Base-by-base conservation (phyloP, 176 grass and related monocot genomes). In the Oryza glumipatula region DNA sequence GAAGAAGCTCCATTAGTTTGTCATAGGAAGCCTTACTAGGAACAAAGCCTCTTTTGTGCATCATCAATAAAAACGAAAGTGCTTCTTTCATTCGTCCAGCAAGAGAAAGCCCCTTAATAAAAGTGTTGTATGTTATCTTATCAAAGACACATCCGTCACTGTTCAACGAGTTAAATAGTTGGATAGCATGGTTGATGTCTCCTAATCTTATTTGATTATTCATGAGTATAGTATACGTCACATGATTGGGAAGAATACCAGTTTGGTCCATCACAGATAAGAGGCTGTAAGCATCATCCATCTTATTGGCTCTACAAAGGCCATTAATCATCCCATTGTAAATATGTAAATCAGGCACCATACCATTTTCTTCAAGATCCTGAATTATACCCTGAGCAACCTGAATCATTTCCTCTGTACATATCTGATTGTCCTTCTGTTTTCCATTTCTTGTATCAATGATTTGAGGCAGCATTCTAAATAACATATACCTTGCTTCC, bases 281-380 rank as follows among this genome's bases (percentile, higher is more conserved):
- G 49, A 90, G 68, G 15, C 70, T 64, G 65, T 83, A 90, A 73
- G 79, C 83, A 78, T 82, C 79, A 19, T 60, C 63, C 32, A 90
- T 78, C 67, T 78, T 86, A 43, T 74, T 78, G 82, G 74, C 79
- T 86, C 74, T 82, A 79, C 74, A 86, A 60, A 90, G 68, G 65
- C 83, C 88, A 83, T 86, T 86, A 36, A 83, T 67, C 73, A 86
- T 82, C 68, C 83, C 84, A 64, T 69, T 83, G 74, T 86, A 86
- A 24, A 90, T 41, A 72, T 86, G 74, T 58, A 90, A 76, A 78
- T 86, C 74, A 58, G 79, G 83, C 79, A 82, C 68, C 54, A 82
- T 72, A 16, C 74, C 83, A 67, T 28, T 90, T 52, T 79, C 74
- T 41, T 65, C 74, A 51, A 86, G 84, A 68, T 68, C 79, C 11